These are phyloP conservation scores for Phytophthora idaei DNA, from an alignment of 352 stramenopile genomes.

Conservation along the genomic window DNA sequence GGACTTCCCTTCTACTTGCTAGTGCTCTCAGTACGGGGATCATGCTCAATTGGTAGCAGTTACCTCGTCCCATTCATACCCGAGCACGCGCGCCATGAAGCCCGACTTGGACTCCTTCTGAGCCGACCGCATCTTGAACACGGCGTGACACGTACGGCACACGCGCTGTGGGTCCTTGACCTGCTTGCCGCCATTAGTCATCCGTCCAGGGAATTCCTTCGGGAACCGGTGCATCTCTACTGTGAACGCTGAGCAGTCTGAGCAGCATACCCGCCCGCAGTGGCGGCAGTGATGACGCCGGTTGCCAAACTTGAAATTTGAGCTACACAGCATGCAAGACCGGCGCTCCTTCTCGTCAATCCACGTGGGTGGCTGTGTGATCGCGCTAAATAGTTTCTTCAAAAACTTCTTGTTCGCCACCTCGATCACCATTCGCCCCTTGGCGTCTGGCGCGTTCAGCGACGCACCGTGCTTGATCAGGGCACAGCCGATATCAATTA, in stretches of 20 bases:
- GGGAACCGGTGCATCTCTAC: conserved; percentile 85
- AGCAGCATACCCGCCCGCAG: conserved; percentile 86
- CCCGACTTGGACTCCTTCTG: conserved; percentile 87
- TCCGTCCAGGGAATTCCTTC: conserved; percentile 81
- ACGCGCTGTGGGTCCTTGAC: conserved; percentile 85
- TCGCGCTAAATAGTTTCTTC: conserved; percentile 83
- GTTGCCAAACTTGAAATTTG: conserved; percentile 80
- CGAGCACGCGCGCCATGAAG: conserved; percentile 82
- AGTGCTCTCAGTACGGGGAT: conserved; percentile 26
- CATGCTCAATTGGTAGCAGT: conserved; percentile 44
- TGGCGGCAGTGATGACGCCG: conserved; percentile 86
- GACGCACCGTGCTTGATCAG: conserved; percentile 75
- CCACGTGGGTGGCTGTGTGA: conserved; percentile 76
- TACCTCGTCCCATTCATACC: conserved; percentile 89
- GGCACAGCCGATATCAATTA: conserved; percentile 78
- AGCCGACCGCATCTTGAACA: conserved; percentile 85
- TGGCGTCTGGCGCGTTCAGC: conserved; percentile 74
- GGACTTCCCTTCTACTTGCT: conserved; percentile 36
- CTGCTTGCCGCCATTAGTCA: conserved; percentile 63
- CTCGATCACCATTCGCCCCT: conserved; percentile 79
- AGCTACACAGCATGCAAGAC: conserved; percentile 75
- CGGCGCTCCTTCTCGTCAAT: conserved; percentile 80
- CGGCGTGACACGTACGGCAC: conserved; percentile 80
- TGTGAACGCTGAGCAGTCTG: conserved; percentile 78
- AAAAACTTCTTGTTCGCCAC: conserved; percentile 81